Base-by-base conservation (phyloP, 139 green algal genomes). In the Diplosphaera chodatii region DNA sequence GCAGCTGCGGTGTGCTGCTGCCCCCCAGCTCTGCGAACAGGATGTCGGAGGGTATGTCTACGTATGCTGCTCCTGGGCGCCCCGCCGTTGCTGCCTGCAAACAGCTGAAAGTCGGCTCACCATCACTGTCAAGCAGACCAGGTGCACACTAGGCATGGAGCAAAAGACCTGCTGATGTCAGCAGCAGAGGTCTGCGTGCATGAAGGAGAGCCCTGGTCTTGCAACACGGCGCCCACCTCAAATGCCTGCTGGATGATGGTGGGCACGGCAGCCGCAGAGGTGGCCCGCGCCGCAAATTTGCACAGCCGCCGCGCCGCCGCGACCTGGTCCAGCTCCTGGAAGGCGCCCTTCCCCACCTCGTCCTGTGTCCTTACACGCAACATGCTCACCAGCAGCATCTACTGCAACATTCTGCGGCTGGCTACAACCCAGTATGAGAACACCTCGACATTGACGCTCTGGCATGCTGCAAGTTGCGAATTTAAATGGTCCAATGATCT, bases 281-380 rank as follows among this genome's bases (percentile, higher is more conserved):
- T 30, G 22, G 78, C 71, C 25, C 63, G 68, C 0, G 66, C 76
- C 4, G 78, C 83, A 25, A 70, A 84, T 70, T 93, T 93, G 67
- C 74, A 79, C 71, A 91, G 91, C 25, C 40, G 73, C 31, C 28
- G 20, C 40, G 85, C 85, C 0, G 83, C 82, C 5, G 71, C 67
- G 59, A 93, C 74, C 74, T 96, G 90, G 79, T 96, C 90, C 31
- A 89, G 67, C 75, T 96, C 89, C 79, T 96, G 90, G 69, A 96
- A 96, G 8, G 82, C 80, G 6, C 90, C 90, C 82, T 91, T 89
- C 66, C 90, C 88, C 32, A 92, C 63, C 67, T 93, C 85, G 23
- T 55, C 65, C 78, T 83, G 73, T 72, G n/a, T n/a, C n/a, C n/a
- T n/a, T n/a, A n/a, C n/a, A n/a, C n/a, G n/a, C n/a, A n/a, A n/a